Conservation (phyloP, 352 stramenopile species). For the Pythium brassicae region DNA sequence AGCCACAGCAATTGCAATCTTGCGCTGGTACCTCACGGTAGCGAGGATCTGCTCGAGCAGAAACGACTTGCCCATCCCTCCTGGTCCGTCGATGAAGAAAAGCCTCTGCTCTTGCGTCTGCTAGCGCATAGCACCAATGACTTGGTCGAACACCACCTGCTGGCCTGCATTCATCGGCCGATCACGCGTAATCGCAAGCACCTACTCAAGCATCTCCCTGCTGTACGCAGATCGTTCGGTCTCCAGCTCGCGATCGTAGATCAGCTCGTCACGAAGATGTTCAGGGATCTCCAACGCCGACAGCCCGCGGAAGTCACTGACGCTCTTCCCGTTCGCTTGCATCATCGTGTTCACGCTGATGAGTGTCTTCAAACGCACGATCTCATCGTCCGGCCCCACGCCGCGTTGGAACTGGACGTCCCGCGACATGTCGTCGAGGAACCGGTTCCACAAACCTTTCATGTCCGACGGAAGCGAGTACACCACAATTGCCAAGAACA, state of each 20-base stretch:
- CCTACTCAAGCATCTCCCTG: conserved; percentile 13
- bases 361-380: not conserved
- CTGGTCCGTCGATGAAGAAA: conserved; percentile 26
- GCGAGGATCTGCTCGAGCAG: conserved; percentile 20
- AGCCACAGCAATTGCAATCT: conserved; percentile 19
- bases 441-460: conserved; percentile 14
- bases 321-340: not conserved
- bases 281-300: not conserved
- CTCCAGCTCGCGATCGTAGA: not conserved
- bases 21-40: conserved; percentile 11
- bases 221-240: conserved; percentile 8
- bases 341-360: not conserved
- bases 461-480: conserved; percentile 10
- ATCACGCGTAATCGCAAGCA: conserved; percentile 5
- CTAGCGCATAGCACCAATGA: not conserved
- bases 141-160: not conserved
- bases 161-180: not conserved
- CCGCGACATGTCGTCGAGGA: conserved; percentile 13
- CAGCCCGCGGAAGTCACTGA: not conserved
- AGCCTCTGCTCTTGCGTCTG: conserved; percentile 6
- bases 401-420: conserved; percentile 9
- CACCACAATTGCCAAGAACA: conserved; percentile 26
- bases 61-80: conserved; percentile 29
- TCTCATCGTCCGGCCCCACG: not conserved
- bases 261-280: not conserved